Conservation (phyloP, 2,329 filamentous ascomycete genomes). For the Cadophora luteo-olivacea region DNA sequence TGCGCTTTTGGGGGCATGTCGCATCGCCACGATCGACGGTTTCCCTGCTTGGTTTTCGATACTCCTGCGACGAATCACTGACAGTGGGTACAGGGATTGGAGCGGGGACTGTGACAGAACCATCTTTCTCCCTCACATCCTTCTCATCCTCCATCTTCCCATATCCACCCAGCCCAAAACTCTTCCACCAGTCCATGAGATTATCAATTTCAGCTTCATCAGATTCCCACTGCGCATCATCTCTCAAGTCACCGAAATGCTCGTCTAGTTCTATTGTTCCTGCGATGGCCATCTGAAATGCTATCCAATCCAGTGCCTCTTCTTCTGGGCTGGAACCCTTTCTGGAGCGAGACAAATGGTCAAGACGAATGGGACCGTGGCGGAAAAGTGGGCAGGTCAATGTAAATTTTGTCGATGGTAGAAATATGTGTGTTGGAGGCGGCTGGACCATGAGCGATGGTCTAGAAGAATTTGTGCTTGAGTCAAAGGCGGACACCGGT, state of each 20-base stretch:
- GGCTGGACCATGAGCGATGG: slow-evolving; percentile 19
- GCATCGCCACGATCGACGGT: neutral
- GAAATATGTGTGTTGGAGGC: slow-evolving; percentile 46
- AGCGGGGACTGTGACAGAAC: neutral
- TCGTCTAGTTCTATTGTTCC: slow-evolving; percentile 60
- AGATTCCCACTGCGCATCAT: slow-evolving; percentile 29
- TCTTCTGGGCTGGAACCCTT: slow-evolving; percentile 43
- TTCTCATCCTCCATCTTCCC: slow-evolving; percentile 30
- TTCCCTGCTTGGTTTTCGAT: neutral
- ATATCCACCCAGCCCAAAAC: slow-evolving; percentile 32
- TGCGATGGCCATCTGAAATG: slow-evolving; percentile 69
- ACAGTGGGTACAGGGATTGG: neutral
- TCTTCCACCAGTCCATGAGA: slow-evolving; percentile 37
- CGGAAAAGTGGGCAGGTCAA: slow-evolving; percentile 56
- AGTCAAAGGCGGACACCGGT: slow-evolving; percentile 14
- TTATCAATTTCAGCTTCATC: slow-evolving; percentile 35
- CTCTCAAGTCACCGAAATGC: slow-evolving; percentile 11
- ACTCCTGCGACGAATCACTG: neutral
- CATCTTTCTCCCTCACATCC: slow-evolving; percentile 12
- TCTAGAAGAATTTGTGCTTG: neutral
- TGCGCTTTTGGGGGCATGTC: neutral
- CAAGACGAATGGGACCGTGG: slow-evolving; percentile 62
- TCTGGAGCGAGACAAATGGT: slow-evolving; percentile 47
- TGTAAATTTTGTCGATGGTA: slow-evolving; percentile 53
- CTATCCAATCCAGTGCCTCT: slow-evolving; percentile 66